A percentile compares a stretch with the other conserved stretches of the same genome.
These are phyloP conservation scores for Myxozyma melibiosi DNA, from an alignment of 805 yeast species.

Conservation along the genomic window DNA sequence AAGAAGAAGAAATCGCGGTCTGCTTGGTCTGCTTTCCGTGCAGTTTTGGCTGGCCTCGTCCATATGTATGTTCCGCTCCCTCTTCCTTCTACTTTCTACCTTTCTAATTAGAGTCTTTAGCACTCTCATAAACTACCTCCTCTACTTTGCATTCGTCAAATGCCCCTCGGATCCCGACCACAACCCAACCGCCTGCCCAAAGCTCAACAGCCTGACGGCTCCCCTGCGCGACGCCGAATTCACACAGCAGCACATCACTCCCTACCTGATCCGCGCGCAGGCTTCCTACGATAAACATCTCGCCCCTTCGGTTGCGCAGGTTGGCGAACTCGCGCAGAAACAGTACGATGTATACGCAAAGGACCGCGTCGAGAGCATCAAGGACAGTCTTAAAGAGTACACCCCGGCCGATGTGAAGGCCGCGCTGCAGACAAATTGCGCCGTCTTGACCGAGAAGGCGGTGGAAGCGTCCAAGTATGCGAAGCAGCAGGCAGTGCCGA, in stretches of 20 bases:
- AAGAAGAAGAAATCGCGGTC: neutral
- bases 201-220: conserved; percentile 5
- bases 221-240: neutral
- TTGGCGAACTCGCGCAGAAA: neutral
- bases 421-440: neutral
- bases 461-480: too few relatives aligned
- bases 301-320: neutral
- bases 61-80: neutral
- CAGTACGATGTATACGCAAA: neutral
- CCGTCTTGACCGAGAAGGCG: too few relatives aligned
- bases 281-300: neutral
- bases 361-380: neutral
- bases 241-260: neutral
- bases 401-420: neutral
- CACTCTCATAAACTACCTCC: conserved; percentile 6
- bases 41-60: neutral
- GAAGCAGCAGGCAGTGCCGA: too few relatives aligned
- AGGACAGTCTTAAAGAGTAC: neutral
- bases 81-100: neutral
- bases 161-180: conserved; percentile 18
- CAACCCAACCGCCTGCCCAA: conserved; percentile 3
- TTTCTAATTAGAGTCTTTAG: conserved; percentile 42
- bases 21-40: neutral
- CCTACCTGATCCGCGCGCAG: neutral
- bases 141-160: conserved; percentile 7